phyloP scores from a whole-genome alignment of 805 yeast species.

The Candida manassasensis region DNA sequence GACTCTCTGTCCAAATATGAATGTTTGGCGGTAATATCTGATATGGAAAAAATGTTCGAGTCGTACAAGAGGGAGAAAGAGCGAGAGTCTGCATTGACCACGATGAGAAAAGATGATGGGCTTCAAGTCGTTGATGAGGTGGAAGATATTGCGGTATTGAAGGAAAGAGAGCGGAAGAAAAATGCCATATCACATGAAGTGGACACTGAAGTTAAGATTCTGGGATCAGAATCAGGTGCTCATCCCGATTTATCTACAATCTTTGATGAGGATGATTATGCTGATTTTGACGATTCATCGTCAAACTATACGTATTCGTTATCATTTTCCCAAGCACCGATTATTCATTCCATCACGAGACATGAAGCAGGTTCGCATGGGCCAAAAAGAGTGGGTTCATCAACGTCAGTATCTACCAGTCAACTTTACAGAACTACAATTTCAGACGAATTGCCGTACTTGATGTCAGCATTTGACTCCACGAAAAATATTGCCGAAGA shows the following conservation, averaged over 20 bases:
- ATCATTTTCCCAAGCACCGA: conserved; percentile 10
- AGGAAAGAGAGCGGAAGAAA: conserved; percentile 2
- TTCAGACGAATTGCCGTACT: conserved; percentile 59
- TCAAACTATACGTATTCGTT: conserved; percentile 18
- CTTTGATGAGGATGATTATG: conserved; percentile 14
- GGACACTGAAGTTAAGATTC: too few species aligned
- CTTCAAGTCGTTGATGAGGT: background rate
- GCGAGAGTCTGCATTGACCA: background rate
- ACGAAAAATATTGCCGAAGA: conserved; percentile 58
- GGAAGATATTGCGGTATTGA: conserved; percentile 2
- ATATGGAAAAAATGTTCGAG: conserved; percentile 72
- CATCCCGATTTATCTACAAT: background rate
- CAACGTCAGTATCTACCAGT: conserved; percentile 28
- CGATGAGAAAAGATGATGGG: background rate
- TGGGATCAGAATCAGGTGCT: too few species aligned
- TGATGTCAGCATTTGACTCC: conserved; percentile 63
- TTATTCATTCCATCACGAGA: conserved; percentile 3
- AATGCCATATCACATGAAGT: conserved; percentile 4
- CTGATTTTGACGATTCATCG: conserved; percentile 24
- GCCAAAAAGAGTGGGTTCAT: conserved; percentile 20
- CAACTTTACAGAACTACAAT: conserved; percentile 49
- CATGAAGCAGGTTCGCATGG: background rate
- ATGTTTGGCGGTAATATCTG: conserved; percentile 61
- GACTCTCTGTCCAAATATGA: conserved; percentile 60
- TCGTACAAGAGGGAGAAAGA: conserved; percentile 36